Percentiles rank a stretch among this genome's conserved stretches.
These are phyloP conservation scores for Penicillium maclennaniae DNA, from an alignment of 495 filamentous ascomycete genomes.

Conservation along the genomic window DNA sequence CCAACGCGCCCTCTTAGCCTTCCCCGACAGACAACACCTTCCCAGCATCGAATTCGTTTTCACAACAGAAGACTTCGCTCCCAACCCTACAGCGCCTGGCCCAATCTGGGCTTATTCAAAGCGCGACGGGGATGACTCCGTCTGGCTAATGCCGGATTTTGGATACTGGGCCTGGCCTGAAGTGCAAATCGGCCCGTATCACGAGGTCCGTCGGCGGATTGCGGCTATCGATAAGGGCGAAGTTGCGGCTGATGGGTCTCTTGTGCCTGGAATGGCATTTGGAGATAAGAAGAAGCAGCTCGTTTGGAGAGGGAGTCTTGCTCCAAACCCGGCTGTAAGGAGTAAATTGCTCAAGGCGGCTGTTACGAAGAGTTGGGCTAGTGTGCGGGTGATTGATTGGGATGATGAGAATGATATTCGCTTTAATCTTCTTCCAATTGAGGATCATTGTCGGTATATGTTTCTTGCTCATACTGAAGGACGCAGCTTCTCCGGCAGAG, in stretches of 20 bases:
- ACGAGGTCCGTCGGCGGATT: constrained; percentile 45
- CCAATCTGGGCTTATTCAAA: constrained; percentile 55
- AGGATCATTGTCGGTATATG: constrained; percentile 59
- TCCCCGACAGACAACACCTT: constrained; percentile 44
- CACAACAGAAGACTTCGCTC: constrained; percentile 46
- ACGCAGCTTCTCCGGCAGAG: constrained; percentile 52
- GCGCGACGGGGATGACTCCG: constrained; percentile 35
- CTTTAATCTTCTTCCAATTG: constrained; percentile 42
- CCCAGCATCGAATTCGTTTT: constrained; percentile 63
- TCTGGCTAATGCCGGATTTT: constrained; percentile 79
- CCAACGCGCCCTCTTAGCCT: constrained; percentile 33
- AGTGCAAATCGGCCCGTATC: constrained; percentile 55
- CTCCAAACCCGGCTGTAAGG: constrained; percentile 37
- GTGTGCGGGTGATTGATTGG: constrained; percentile 50
- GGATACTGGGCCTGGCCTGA: constrained; percentile 72
- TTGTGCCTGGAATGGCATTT: constrained; percentile 22
- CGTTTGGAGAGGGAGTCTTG: constrained; percentile 62
- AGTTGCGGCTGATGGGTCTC: constrained; percentile 10
- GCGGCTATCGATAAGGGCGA: constrained; percentile 33
- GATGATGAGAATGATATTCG: constrained; percentile 31
- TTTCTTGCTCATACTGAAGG: constrained; percentile 59
- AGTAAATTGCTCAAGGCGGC: constrained; percentile 45
- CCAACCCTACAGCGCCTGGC: constrained; percentile 15
- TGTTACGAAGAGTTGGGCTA: constrained; percentile 47
- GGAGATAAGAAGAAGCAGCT: constrained; percentile 58